A percentile compares a stretch with the other conserved stretches of the same genome.
phyloP scores from a whole-genome alignment of 2,329 filamentous ascomycete genomes.

The Trichoderma koningiopsis region DNA sequence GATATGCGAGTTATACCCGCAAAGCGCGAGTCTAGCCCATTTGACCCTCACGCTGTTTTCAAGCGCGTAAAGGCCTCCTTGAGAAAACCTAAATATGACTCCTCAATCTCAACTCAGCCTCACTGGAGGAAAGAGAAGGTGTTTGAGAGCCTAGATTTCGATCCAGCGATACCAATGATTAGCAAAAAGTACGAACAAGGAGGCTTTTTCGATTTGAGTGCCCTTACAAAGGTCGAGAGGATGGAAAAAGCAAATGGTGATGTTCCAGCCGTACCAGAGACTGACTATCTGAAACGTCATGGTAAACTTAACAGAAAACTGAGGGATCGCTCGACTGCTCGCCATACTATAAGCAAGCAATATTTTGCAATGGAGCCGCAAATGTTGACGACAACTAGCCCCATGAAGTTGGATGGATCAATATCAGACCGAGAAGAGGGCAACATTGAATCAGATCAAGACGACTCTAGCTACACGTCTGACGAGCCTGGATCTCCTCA shows the following conservation, averaged over 20 bases:
- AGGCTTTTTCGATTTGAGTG: constrained; percentile 54
- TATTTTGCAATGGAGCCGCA: constrained; percentile 35
- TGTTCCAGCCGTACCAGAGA: constrained; percentile 46
- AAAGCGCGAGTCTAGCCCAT: constrained; percentile 60
- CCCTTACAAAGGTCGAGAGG: constrained; percentile 36
- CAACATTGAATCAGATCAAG: constrained; percentile 58
- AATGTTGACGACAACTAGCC: constrained; percentile 37
- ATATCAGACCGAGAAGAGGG: constrained; percentile 51
- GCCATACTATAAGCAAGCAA: constrained; percentile 33
- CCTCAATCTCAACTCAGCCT: constrained; percentile 27
- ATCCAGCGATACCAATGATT: constrained; percentile 54
- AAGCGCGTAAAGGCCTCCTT: constrained; percentile 58
- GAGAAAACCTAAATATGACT: constrained; percentile 29
- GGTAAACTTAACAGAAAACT: constrained; percentile 45
- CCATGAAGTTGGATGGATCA: constrained; percentile 41
- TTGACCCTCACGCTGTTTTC: constrained; percentile 60
- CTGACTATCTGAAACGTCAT: constrained; percentile 52
- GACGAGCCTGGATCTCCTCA: constrained; percentile 54
- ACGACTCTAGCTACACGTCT: constrained; percentile 54
- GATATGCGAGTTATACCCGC: constrained; percentile 37
- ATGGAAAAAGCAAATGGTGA: constrained; percentile 37
- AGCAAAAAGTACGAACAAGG: constrained; percentile 62
- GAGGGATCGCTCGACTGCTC: constrained; percentile 34
- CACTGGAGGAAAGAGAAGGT: constrained; percentile 47
- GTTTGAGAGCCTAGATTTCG: constrained; percentile 59